Evolutionary conservation across 352 stramenopile species (phyloP).

Genomic region (Phytopythium litorale): DNA sequence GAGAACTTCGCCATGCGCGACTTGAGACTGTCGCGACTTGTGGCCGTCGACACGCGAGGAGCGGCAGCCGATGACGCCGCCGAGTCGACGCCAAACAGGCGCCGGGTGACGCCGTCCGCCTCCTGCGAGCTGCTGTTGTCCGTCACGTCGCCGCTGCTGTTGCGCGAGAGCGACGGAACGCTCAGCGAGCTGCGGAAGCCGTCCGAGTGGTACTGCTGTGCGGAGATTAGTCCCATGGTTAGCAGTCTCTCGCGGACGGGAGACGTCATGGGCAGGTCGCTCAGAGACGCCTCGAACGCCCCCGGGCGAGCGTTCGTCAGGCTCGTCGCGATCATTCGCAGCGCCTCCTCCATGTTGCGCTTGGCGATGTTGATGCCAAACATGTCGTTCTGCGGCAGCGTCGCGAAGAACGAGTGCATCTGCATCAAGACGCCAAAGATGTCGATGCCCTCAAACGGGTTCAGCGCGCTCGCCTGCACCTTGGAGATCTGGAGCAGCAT

Average conservation of each 20-base stretch:
- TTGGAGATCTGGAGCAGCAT: slow-evolving; percentile 66
- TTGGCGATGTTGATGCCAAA: slow-evolving; percentile 73
- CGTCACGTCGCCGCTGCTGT: slow-evolving; percentile 4
- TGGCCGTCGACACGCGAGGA: background rate
- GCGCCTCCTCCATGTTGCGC: slow-evolving; percentile 66
- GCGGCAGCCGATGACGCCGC: background rate
- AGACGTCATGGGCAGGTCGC: slow-evolving; percentile 54
- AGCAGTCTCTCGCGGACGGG: slow-evolving; percentile 45
- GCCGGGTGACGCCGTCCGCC: slow-evolving; percentile 36
- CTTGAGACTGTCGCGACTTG: slow-evolving; percentile 1
- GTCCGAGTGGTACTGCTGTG: slow-evolving; percentile 17
- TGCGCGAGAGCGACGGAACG: background rate
- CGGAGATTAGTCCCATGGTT: slow-evolving; percentile 22
- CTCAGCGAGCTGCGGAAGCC: slow-evolving; percentile 15
- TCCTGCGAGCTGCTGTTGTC: slow-evolving; percentile 10
- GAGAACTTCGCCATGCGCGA: slow-evolving; percentile 1
- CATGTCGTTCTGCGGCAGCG: slow-evolving; percentile 52
- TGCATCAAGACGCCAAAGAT: slow-evolving; percentile 83
- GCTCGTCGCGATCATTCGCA: slow-evolving; percentile 65
- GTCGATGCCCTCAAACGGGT: slow-evolving; percentile 75
- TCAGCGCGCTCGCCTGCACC: slow-evolving; percentile 47
- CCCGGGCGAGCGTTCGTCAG: slow-evolving; percentile 45
- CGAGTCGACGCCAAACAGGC: slow-evolving; percentile 31
- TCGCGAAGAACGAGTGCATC: slow-evolving; percentile 86
- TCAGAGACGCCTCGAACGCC: slow-evolving; percentile 54